Evolutionary conservation across 2,329 filamentous ascomycete genomes (phyloP).

Genomic region (Fulvia fulva): DNA sequence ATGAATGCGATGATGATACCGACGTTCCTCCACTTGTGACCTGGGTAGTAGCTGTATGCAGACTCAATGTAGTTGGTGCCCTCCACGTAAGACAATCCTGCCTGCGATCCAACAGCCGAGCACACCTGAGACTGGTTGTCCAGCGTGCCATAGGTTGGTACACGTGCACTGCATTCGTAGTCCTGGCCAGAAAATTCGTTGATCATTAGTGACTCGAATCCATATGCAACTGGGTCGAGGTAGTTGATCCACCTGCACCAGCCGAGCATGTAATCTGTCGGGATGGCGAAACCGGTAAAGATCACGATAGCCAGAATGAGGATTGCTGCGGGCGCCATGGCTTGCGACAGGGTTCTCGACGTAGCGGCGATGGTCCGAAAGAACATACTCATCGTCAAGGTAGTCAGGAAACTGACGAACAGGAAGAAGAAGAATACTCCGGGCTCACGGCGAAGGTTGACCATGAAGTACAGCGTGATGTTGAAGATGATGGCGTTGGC

Average conservation of each 20-base stretch:
- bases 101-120: slow-evolving; percentile 39
- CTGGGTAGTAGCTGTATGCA: slow-evolving; percentile 31
- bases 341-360: slow-evolving; percentile 62
- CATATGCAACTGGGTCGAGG: slow-evolving; percentile 73
- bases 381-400: slow-evolving; percentile 78
- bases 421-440: slow-evolving; percentile 83
- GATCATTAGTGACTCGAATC: slow-evolving; percentile 65
- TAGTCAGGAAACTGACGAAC: slow-evolving; percentile 68
- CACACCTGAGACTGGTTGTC: slow-evolving; percentile 36
- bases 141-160: slow-evolving; percentile 43
- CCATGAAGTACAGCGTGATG: slow-evolving; percentile 79
- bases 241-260: slow-evolving; percentile 86
- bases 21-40: slow-evolving; percentile 48
- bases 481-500: slow-evolving; percentile 74
- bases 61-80: slow-evolving; percentile 37
- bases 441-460: slow-evolving; percentile 68
- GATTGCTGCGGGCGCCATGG: slow-evolving; percentile 53
- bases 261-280: slow-evolving; percentile 61
- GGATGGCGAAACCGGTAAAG: slow-evolving; percentile 62
- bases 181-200: slow-evolving; percentile 72
- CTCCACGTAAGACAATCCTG: slow-evolving; percentile 38
- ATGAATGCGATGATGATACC: slow-evolving; percentile 46
- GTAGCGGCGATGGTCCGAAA: slow-evolving; percentile 77
- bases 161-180: slow-evolving; percentile 47
- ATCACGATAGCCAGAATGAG: slow-evolving; percentile 64